Evolutionary conservation across 371 early-diverging fungal genomes (phyloP), one percentile per base, ranked within the genome.

Genomic region (Mucor circinelloides): DNA sequence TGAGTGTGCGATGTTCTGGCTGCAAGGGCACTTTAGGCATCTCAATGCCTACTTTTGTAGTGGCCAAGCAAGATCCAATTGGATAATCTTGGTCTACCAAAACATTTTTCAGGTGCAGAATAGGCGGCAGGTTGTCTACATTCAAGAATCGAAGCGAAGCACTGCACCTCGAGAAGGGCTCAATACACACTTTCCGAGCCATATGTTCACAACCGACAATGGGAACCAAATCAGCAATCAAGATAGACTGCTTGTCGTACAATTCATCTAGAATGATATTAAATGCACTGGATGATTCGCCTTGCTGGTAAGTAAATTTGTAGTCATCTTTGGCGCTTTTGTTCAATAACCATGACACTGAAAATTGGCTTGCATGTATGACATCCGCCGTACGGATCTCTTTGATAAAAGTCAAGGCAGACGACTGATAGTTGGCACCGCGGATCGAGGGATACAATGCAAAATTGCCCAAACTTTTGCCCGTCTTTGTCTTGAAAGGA

Each of bases 151-250:
- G 69, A 31, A 68, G 17, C 10, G 52, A 63, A 23, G 69, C 69
- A 7, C 44, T 31, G 13, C 23, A 27, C 40, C 38, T 63, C 9
- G 69, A 63, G 34, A 38, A 57, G 10, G 69, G 59, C 12, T 58
- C 58, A 13, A 68, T 68, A 6, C 52, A 58, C 15, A 68, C 58
- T 25, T 52, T 46, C 10, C 27, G 28, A 1, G 17, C 21, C 23
- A 28, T 2, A 9, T 63, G 42, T 17, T 62, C 42, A 28, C 30
- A 50, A 17, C 58, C 65, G 1, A 21, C 59, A 6, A 63, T 27
- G 6, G 64, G 64, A 17, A 70, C 30, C 21, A 60, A 21, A 40
- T 70, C 60, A 48, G 65, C 70, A 36, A 70, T 70, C 15, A 60
- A 30, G 1, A 70, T 48, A 0, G 54, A 44, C 12, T 60, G 61